Evolutionary conservation across 2,329 filamentous ascomycete species (phyloP).

Genomic region (Fusarium subglutinans): DNA sequence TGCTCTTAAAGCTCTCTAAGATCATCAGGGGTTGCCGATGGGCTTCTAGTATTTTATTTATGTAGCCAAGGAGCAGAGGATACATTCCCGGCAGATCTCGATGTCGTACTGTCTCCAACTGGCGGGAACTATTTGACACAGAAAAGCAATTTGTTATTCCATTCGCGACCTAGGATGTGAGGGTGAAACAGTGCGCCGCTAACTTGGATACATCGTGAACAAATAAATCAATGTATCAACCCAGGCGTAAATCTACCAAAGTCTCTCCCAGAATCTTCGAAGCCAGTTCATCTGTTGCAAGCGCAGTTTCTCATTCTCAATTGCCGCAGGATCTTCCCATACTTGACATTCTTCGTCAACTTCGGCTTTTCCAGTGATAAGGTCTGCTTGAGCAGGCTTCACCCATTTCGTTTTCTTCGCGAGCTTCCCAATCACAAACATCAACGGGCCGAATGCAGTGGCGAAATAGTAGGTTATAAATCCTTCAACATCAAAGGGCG

Average conservation of each 20-base stretch:
- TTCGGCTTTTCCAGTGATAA: neutral
- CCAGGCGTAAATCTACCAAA: neutral
- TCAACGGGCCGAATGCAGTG: neutral
- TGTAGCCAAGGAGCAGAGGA: fast-evolving
- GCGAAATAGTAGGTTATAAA: neutral
- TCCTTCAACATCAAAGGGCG: neutral
- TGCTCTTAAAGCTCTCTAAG: fast-evolving
- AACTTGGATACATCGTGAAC: fast-evolving
- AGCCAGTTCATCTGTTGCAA: neutral
- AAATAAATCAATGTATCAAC: neutral
- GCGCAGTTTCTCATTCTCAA: neutral
- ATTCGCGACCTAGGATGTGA: neutral
- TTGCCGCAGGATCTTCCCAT: neutral
- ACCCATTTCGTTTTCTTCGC: neutral
- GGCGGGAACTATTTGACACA: neutral
- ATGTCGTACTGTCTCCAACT: neutral
- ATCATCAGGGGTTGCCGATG: fast-evolving
- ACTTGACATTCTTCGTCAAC: neutral
- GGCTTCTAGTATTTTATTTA: neutral
- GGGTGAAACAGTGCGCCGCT: neutral
- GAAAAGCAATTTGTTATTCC: fast-evolving
- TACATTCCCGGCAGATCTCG: neutral
- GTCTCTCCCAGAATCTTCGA: neutral
- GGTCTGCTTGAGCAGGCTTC: neutral
- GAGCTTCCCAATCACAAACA: neutral